Evolutionary conservation across 2,329 filamentous ascomycete species (phyloP).

Genomic region (Cadophora malorum): DNA sequence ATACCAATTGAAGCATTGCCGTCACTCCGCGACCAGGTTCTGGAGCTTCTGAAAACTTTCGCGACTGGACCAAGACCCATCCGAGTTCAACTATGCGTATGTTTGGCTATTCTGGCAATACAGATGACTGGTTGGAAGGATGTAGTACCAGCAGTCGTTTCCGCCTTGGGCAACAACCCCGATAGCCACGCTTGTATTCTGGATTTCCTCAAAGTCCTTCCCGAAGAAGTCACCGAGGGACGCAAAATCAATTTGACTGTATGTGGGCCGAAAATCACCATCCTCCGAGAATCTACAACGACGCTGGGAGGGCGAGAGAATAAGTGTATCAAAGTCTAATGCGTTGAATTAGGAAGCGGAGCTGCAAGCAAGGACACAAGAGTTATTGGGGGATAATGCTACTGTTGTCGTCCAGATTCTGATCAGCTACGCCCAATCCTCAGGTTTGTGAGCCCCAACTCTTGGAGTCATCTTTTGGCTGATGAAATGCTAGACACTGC

Average conservation of each 20-base stretch:
- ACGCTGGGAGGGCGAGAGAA: conserved; percentile 46
- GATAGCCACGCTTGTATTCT: conserved; percentile 86
- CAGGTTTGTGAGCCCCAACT: conserved; percentile 64
- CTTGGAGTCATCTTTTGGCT: conserved; percentile 29
- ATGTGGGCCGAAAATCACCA: conserved; percentile 72
- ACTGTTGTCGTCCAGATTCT: conserved; percentile 85
- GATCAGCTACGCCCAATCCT: conserved; percentile 90
- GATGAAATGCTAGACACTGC: conserved; percentile 64
- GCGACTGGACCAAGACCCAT: conserved; percentile 83
- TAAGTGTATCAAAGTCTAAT: conserved; percentile 54
- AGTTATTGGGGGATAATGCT: conserved; percentile 90
- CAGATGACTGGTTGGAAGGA: conserved; percentile 97
- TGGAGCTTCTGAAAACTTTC: conserved; percentile 81
- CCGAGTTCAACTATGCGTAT: conserved; percentile 91
- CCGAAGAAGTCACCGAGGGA: conserved; percentile 98
- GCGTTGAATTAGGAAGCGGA: conserved; percentile 84
- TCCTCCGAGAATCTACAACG: conserved; percentile 48
- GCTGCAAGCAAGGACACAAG: conserved; percentile 81
- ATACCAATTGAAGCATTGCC: conserved; percentile 77
- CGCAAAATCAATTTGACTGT: conserved; percentile 99
- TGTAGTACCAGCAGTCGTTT: conserved; percentile 82
- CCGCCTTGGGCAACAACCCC: conserved; percentile 76
- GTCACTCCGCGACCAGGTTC: conserved; percentile 81
- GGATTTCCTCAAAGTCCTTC: conserved; percentile 95
- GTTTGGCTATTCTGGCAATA: conserved; percentile 91